Conservation (phyloP, 2,329 filamentous ascomycete genomes). For the Pseudopyricularia javanii region DNA sequence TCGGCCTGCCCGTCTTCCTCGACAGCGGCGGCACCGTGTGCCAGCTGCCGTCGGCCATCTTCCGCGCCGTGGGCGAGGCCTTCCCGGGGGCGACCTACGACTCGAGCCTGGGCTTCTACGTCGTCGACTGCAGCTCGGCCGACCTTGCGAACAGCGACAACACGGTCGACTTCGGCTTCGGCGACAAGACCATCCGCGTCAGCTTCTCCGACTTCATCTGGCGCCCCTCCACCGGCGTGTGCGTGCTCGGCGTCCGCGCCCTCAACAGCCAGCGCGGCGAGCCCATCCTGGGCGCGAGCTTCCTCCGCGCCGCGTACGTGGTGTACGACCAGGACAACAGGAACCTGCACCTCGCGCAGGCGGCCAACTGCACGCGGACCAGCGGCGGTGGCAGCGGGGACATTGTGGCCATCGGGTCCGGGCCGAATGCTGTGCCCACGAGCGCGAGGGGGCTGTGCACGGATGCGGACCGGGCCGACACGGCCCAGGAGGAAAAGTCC, state of each 20-base stretch:
- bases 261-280: conserved; percentile 4
- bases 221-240: conserved; percentile 4
- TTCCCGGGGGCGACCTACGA: conserved; percentile 31
- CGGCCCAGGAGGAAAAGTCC: neutral
- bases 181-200: conserved; percentile 22
- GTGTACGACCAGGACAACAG: conserved; percentile 4
- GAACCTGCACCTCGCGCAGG: conserved; percentile 3
- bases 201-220: conserved; percentile 23
- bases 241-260: conserved; percentile 10
- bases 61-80: conserved; percentile 28
- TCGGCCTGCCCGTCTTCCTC: conserved; percentile 36
- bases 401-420: neutral
- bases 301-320: conserved; percentile 13
- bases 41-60: conserved; percentile 48
- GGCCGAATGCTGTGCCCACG: neutral
- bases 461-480: neutral
- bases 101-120: conserved; percentile 21
- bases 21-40: conserved; percentile 58
- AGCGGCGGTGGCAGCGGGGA: neutral
- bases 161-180: conserved; percentile 25
- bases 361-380: neutral
- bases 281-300: conserved; percentile 14
- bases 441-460: neutral
- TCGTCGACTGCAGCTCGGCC: conserved; percentile 25
- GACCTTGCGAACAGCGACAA: conserved; percentile 16